Conservation (phyloP, 2,329 filamentous ascomycete genomes). For the Thelonectria discophora region DNA sequence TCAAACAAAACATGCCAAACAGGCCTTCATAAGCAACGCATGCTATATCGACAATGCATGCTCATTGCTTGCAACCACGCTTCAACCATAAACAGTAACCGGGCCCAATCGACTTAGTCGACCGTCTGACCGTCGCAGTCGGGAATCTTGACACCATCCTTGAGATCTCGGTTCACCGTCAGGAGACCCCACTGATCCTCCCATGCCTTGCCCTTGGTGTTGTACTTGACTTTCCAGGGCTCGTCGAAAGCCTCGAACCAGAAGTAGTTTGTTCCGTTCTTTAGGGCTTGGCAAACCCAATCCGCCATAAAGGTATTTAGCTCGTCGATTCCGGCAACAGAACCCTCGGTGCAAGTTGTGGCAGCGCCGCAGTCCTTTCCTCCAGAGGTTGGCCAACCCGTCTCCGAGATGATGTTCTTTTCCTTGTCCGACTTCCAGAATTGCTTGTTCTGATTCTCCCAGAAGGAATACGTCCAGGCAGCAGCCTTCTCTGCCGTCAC, state of each 20-base stretch:
- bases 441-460: slow-evolving; percentile 72
- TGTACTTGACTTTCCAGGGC: slow-evolving; percentile 87
- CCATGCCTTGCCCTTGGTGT: slow-evolving; percentile 76
- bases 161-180: slow-evolving; percentile 85
- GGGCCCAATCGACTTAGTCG: slow-evolving; percentile 10
- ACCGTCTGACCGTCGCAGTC: slow-evolving; percentile 82
- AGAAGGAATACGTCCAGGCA: slow-evolving; percentile 85
- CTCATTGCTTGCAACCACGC: not conserved
- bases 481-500: slow-evolving; percentile 74
- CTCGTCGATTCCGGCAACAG: slow-evolving; percentile 80
- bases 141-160: slow-evolving; percentile 84
- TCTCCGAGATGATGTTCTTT: slow-evolving; percentile 86
- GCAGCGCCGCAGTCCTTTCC: slow-evolving; percentile 76
- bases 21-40: not conserved
- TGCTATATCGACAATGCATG: not conserved
- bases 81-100: not conserved
- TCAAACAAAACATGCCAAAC: not conserved
- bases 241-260: slow-evolving; percentile 99
- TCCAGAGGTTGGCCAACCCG: slow-evolving; percentile 87
- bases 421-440: slow-evolving; percentile 70
- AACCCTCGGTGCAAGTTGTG: slow-evolving; percentile 68
- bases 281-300: slow-evolving; percentile 83
- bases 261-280: slow-evolving; percentile 90
- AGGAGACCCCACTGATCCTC: slow-evolving; percentile 96
- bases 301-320: slow-evolving; percentile 87